A percentile compares a stretch with the other conserved stretches of the same genome.
Evolutionary conservation across 768 basidiomycete species (phyloP).

Genomic region (Boletus reticulatus): DNA sequence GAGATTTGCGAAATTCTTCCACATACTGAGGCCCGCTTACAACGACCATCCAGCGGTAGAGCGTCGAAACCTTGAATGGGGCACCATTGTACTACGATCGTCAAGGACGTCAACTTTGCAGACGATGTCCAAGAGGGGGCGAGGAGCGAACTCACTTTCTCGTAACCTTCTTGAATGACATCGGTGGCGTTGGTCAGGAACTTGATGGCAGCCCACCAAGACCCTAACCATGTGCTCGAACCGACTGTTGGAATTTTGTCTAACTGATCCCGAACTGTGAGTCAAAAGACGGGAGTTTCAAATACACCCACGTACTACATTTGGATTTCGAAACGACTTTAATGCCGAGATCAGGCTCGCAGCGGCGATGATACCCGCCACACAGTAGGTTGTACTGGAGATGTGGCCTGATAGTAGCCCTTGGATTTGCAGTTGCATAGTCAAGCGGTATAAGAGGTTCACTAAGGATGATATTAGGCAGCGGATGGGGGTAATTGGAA

Average conservation of each 20-base stretch:
- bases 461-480: no score
- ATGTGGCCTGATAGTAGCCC: neutral
- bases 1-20: constrained; percentile 40
- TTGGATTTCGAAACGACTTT: neutral
- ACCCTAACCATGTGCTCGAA: constrained; percentile 24
- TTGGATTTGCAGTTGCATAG: neutral
- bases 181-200: constrained; percentile 18
- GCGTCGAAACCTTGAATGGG: constrained; percentile 30
- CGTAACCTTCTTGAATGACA: constrained; percentile 33
- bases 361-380: neutral
- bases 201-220: constrained; percentile 24
- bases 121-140: neutral
- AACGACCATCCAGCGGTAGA: constrained; percentile 41
- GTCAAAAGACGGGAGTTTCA: neutral
- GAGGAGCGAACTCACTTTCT: constrained; percentile 20
- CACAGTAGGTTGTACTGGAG: neutral
- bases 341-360: neutral
- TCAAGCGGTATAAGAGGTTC: neutral
- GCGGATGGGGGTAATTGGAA: no score
- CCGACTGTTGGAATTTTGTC: constrained; percentile 34
- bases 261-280: constrained; percentile 11
- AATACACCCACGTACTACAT: constrained; percentile 1
- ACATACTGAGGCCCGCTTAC: constrained; percentile 30
- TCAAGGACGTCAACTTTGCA: neutral
- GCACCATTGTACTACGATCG: constrained; percentile 25